Evolutionary conservation across 106 monocot species (phyloP).

Genomic region (Gastrodia elata): DNA sequence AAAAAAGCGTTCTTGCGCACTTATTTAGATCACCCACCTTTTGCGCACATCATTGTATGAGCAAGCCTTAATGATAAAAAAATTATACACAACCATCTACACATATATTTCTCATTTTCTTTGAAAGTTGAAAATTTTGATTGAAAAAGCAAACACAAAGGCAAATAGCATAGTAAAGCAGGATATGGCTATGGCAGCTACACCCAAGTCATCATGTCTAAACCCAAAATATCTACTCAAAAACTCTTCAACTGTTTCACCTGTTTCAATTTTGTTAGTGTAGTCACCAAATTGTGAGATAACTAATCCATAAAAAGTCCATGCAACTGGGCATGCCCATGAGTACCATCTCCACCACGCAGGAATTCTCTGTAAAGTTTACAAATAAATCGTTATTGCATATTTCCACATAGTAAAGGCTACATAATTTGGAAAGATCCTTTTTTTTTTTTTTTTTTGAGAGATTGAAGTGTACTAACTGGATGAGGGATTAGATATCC

Average conservation of each 20-base stretch:
- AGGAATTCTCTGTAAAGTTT: constrained; percentile 9
- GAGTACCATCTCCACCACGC: constrained; percentile 27
- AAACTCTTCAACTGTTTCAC: constrained; percentile 7
- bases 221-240: constrained; percentile 9
- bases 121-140: constrained; percentile 17
- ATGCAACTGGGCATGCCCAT: constrained; percentile 18
- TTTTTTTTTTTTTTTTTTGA: no score
- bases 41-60: no score
- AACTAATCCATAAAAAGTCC: constrained; percentile 15
- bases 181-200: neutral
- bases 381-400: neutral
- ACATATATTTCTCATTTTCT: constrained; percentile 7
- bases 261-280: neutral
- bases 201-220: constrained; percentile 8
- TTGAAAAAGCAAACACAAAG: constrained; percentile 1
- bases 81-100: no score
- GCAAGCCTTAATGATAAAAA: no score
- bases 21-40: no score
- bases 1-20: no score
- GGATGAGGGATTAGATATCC: constrained; percentile 69
- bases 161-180: constrained; percentile 12
- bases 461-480: constrained; percentile 22
- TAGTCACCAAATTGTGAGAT: constrained; percentile 16
- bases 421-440: no score
- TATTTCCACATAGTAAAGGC: neutral